Evolutionary conservation across 2,329 filamentous ascomycete genomes (phyloP).

Genomic region (Diaporthe vaccinii): DNA sequence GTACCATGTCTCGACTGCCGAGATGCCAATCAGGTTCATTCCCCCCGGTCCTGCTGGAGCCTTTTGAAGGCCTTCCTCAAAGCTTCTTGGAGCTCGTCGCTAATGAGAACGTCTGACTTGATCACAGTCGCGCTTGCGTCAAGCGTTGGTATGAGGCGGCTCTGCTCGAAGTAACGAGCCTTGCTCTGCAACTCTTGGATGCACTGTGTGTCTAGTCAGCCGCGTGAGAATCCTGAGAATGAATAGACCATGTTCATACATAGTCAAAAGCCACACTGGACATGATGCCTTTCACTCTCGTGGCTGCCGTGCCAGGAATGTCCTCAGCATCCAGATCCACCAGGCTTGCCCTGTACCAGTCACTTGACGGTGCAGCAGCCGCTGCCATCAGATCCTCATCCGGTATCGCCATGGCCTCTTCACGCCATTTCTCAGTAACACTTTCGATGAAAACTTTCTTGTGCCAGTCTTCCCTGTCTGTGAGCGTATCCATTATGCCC

Average conservation of each 20-base stretch:
- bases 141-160: slow-evolving; percentile 30
- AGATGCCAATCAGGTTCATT: slow-evolving; percentile 65
- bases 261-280: slow-evolving; percentile 36
- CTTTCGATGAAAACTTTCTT: slow-evolving; percentile 51
- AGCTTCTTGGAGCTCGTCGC: slow-evolving; percentile 29
- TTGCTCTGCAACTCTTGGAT: slow-evolving; percentile 40
- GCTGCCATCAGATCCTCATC: slow-evolving; percentile 40
- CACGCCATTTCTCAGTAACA: slow-evolving; percentile 51
- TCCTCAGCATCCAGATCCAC: neutral
- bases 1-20: slow-evolving; percentile 60
- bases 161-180: slow-evolving; percentile 36
- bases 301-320: neutral
- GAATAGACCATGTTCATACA: neutral
- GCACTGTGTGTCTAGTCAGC: slow-evolving; percentile 20
- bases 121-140: slow-evolving; percentile 31
- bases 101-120: slow-evolving; percentile 37
- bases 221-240: neutral
- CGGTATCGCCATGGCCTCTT: slow-evolving; percentile 47
- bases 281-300: slow-evolving; percentile 49
- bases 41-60: slow-evolving; percentile 57
- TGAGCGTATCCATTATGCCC: slow-evolving; percentile 36
- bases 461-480: slow-evolving; percentile 49
- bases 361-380: slow-evolving; percentile 23
- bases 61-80: slow-evolving; percentile 35
- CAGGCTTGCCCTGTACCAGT: neutral